Percentiles rank a stretch among this genome's conserved stretches.
These are phyloP conservation scores for Prasinococcaceae sp. DNA, from an alignment of 139 green algal species.

Conservation along the genomic window DNA sequence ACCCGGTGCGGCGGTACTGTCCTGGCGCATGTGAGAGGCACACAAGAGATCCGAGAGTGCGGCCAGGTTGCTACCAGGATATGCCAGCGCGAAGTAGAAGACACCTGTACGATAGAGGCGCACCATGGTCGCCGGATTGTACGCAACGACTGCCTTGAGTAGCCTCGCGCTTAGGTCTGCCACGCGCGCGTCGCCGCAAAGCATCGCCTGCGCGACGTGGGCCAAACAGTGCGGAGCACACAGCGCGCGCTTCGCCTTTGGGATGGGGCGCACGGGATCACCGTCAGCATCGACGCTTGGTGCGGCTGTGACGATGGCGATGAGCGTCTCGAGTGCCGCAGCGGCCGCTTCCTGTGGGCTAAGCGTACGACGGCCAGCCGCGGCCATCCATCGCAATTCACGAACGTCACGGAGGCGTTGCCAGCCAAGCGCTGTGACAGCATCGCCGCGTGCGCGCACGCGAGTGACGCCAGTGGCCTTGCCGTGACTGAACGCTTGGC, in stretches of 20 bases:
- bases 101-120: slow-evolving; percentile 68
- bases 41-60: slow-evolving; percentile 41
- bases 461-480: no score
- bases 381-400: no score
- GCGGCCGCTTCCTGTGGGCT: no score
- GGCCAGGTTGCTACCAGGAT: slow-evolving; percentile 65
- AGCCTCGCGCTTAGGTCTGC: slow-evolving; percentile 45
- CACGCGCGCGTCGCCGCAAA: slow-evolving; percentile 60
- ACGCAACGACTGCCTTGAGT: slow-evolving; percentile 40
- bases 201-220: slow-evolving; percentile 51
- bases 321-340: no score
- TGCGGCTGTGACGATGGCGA: no score
- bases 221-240: slow-evolving; percentile 49
- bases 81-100: slow-evolving; percentile 76
- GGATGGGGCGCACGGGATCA: slow-evolving; percentile 50
- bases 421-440: no score
- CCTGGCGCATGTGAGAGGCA: background rate
- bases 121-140: slow-evolving; percentile 38
- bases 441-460: no score
- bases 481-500: no score
- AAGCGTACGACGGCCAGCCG: no score
- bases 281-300: slow-evolving; percentile 30
- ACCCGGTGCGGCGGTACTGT: slow-evolving; percentile 9
- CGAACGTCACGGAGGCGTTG: no score
- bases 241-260: slow-evolving; percentile 48